phyloP scores from a whole-genome alignment of 1,284 basidiomycete genomes.

The Moniliella sp. region DNA sequence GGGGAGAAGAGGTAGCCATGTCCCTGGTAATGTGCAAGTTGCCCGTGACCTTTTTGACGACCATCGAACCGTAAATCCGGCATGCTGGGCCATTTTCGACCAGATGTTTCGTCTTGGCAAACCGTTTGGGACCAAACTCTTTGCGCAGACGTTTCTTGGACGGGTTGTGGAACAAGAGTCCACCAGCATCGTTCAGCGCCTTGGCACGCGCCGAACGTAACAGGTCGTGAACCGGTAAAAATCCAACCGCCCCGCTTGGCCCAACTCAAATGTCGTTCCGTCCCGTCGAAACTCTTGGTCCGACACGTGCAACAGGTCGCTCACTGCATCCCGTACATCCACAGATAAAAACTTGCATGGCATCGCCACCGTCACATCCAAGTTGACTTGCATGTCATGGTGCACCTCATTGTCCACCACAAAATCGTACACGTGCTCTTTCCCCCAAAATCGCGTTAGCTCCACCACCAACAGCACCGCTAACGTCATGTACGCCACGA shows the following conservation, averaged over 20 bases:
- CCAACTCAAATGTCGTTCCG: constrained; percentile 51
- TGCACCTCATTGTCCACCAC: constrained; percentile 14
- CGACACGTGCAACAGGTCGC: constrained; percentile 67
- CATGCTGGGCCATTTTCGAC: constrained; percentile 43
- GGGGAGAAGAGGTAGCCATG: constrained; percentile 49
- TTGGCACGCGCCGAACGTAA: background rate
- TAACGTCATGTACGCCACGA: constrained; percentile 53
- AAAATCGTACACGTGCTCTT: constrained; percentile 44
- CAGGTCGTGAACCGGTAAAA: background rate
- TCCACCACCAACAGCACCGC: constrained; percentile 63
- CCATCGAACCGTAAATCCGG: constrained; percentile 60
- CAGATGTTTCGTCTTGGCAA: constrained; percentile 26
- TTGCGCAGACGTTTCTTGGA: background rate
- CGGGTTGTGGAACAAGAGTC: background rate
- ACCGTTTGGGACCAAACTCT: background rate
- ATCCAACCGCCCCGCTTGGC: constrained; percentile 53
- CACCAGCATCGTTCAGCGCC: background rate
- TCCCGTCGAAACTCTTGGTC: constrained; percentile 58
- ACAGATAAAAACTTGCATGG: constrained; percentile 44
- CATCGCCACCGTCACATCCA: constrained; percentile 29
- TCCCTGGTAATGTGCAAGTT: constrained; percentile 52
- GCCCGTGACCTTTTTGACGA: constrained; percentile 69
- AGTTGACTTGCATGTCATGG: constrained; percentile 24
- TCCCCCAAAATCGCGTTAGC: constrained; percentile 68
- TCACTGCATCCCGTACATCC: constrained; percentile 72